phyloP scores from a whole-genome alignment of 495 filamentous ascomycete genomes.

The Penicillium cosmopolitanum region DNA sequence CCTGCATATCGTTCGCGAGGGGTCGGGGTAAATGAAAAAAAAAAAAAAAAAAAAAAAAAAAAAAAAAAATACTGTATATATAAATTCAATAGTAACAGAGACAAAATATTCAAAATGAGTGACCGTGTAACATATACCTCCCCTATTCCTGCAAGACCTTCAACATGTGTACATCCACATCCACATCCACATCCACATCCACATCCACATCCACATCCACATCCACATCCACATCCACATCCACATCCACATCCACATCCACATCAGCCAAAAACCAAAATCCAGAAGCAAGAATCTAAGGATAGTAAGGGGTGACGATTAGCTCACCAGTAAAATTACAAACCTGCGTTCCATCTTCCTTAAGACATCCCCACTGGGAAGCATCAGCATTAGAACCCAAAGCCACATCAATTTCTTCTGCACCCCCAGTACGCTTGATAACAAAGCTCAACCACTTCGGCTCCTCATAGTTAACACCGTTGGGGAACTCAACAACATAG shows the following conservation, averaged over 20 bases:
- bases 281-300: neutral
- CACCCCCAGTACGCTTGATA: neutral
- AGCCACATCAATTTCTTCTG: neutral
- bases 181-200: neutral
- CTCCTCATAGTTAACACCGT: neutral
- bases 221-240: neutral
- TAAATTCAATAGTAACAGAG: neutral
- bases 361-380: neutral
- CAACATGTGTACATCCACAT: neutral
- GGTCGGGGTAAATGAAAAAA: too few species aligned
- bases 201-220: neutral
- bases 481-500: constrained; percentile 10
- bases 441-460: neutral
- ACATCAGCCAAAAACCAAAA: neutral
- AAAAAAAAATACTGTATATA: neutral
- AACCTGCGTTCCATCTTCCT: neutral
- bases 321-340: neutral
- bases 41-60: too few species aligned
- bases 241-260: neutral
- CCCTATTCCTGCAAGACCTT: neutral
- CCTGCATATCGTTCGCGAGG: too few species aligned
- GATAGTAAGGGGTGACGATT: neutral
- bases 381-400: neutral
- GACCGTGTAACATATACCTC: neutral
- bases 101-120: neutral